phyloP scores from a whole-genome alignment of 345 rosid species.

The Combretum micranthum region DNA sequence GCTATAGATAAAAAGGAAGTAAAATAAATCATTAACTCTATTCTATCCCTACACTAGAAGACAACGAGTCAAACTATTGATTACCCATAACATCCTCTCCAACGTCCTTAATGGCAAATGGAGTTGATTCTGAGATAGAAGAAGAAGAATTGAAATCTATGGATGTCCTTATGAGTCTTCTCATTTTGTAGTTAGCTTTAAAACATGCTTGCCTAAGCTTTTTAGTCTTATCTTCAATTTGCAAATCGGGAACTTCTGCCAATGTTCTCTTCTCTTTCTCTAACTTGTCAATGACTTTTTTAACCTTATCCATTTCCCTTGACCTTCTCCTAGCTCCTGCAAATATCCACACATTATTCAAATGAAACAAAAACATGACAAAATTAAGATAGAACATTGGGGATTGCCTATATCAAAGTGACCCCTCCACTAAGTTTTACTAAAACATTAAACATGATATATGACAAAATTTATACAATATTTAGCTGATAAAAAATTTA shows the following conservation, averaged over 20 bases:
- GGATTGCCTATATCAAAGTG: neutral
- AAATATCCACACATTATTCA: neutral
- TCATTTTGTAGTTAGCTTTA: slow-evolving; percentile 73
- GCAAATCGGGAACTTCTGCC: slow-evolving; percentile 54
- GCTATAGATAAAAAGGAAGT: too few species aligned
- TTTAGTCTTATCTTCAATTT: slow-evolving; percentile 49
- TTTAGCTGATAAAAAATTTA: too few species aligned
- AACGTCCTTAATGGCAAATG: too few species aligned
- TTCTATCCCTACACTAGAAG: too few species aligned
- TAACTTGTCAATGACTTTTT: slow-evolving; percentile 37
- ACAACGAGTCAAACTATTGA: too few species aligned
- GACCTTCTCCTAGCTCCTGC: slow-evolving; percentile 13
- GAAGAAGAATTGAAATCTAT: neutral
- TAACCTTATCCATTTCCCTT: slow-evolving; percentile 16
- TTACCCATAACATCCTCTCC: too few species aligned
- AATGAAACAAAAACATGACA: neutral
- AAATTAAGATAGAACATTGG: neutral
- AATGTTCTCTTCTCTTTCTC: slow-evolving; percentile 57
- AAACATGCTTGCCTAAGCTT: slow-evolving; percentile 75
- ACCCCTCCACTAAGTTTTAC: too few species aligned
- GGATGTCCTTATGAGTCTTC: slow-evolving; percentile 15
- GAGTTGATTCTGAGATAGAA: too few species aligned
- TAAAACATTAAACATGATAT: too few species aligned
- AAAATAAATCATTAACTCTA: too few species aligned
- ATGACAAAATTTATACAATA: too few species aligned